These are phyloP conservation scores for Agastache rugosa DNA, from an alignment of 257 asterid species.

Conservation along the genomic window DNA sequence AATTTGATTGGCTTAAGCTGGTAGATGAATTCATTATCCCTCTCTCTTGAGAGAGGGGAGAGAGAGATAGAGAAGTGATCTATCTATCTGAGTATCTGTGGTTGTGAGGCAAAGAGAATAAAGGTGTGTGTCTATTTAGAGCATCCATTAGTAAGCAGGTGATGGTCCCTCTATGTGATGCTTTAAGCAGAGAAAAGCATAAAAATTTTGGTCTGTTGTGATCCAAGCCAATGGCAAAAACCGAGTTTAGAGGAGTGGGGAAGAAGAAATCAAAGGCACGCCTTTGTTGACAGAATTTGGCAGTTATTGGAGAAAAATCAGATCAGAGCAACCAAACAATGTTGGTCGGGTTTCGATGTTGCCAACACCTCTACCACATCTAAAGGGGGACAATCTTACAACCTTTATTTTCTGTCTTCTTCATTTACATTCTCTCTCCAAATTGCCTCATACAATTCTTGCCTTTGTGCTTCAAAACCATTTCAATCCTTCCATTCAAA, in stretches of 20 bases:
- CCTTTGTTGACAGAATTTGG: conserved; percentile 44
- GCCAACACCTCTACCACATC: conserved; percentile 53
- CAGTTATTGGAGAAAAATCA: background rate
- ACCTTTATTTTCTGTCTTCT: conserved; percentile 40
- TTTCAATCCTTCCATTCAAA: too few relatives aligned
- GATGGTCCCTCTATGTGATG: conserved; percentile 48
- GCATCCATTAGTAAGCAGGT: conserved; percentile 15
- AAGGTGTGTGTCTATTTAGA: conserved; percentile 39
- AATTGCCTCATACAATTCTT: too few relatives aligned
- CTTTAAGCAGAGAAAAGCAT: conserved; percentile 44
- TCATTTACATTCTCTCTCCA: background rate
- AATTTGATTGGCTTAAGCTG: too few relatives aligned
- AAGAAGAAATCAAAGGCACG: conserved; percentile 50
- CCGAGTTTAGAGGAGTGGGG: background rate
- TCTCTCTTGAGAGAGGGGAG: background rate
- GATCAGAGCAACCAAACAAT: conserved; percentile 41
- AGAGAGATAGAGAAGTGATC: background rate
- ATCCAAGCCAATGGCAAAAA: background rate
- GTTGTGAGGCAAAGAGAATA: conserved; percentile 71
- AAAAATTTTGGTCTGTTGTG: conserved; percentile 5
- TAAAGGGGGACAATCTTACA: conserved; percentile 44
- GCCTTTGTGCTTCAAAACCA: background rate
- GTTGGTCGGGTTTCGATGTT: conserved; percentile 69
- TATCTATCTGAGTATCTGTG: too few relatives aligned
- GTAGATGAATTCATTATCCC: background rate